Base-by-base conservation (phyloP, 805 yeast species). In the Saccharomyces cerevisiae region DNA sequence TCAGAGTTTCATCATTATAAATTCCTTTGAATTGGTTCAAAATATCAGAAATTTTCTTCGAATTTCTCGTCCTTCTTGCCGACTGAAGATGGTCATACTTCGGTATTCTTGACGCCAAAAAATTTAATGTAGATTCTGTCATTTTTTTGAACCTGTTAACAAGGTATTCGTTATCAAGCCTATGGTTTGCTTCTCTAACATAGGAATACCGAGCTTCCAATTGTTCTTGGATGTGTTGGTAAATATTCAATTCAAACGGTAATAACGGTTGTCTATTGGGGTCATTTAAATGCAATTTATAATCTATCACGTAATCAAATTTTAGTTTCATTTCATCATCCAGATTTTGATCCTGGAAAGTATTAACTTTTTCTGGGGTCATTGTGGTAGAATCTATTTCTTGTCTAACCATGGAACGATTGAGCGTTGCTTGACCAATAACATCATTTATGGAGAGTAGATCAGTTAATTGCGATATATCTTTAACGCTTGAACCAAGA, bases 231-330 rank as follows among this genome's bases (percentile, higher is more conserved):
- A 60, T 32, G 43, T 54, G 54, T 5, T 29, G 29, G 11, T 62
- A 56, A 13, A 66, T 50, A 48, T 62, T 56, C 26, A 57, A n/a
- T 30, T 68, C 71, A 48, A 52, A 66, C 4, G 69, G 65, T 41
- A 61, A n/a, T 28, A 55, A 50, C 22, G 58, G 55, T 4, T 26
- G 49, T 17, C 52, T 56, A 14, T 52, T 30, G 2, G 51, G 47
- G 50, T 66, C 68, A 6, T 47, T 48, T 6, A 66, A 51, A 52
- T 64, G 64, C 10, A 58, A 28, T 51, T 59, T 62, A 47, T 66
- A 64, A 52, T 68, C 71, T 24, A 61, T 48, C 59, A 68, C 57
- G 48, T 63, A 67, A 54, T 68, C 71, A 49, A 57, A 49, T 17
- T 58, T 53, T 22, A 57, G 57, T 31, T 57, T 57, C 22, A 53